Base-by-base conservation (phyloP, 441 rosid species). In the Hypseocharis bilobata region DNA sequence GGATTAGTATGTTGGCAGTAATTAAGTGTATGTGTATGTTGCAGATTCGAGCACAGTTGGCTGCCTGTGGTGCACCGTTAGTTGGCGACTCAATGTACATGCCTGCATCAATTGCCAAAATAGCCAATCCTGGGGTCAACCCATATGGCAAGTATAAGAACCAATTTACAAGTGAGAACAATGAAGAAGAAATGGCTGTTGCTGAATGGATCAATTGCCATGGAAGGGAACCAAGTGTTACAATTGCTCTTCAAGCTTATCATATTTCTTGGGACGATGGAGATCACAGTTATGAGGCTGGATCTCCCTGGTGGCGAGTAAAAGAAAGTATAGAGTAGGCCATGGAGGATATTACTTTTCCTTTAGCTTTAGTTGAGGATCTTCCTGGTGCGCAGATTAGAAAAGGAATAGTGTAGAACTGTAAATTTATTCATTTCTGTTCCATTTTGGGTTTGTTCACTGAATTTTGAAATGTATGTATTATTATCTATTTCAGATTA, bases 21-120 rank as follows among this genome's bases (percentile, higher is more conserved):
- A 66, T 23, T 0, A 19, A 54, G 30, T 52, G 42, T 45, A 45
- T 11, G 2, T 40, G 45, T 14, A 40, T 70, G 72, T 36, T 77
- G 81, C 85, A 88, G 92, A 79, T 91, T 62, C 85, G 94, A 51
- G 87, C 92, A 8, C 92, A 91, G 79, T 76, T 88, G 72, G 92
- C 96, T 69, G 89, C 94, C 59, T 74, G 74, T 80, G 94, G 89
- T 66, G 85, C 92, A 36, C 96, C 96, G 1, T 68, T 91, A 59
- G 84, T 91, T 71, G 97, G 94, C 14, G 97, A 88, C 80, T 79
- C 96, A 5, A 82, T 85, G 81, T 91, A 91, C 82, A 86, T 84
- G 94, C 88, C 94, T 55, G 86, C 96, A 19, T 85, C 88, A 47
- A 72, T 86, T 72, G 88, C 89, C 70, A 88, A 91, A 74, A 58